Evolutionary conservation across 139 green algal species (phyloP).

Genomic region (Asterochloris erici): DNA sequence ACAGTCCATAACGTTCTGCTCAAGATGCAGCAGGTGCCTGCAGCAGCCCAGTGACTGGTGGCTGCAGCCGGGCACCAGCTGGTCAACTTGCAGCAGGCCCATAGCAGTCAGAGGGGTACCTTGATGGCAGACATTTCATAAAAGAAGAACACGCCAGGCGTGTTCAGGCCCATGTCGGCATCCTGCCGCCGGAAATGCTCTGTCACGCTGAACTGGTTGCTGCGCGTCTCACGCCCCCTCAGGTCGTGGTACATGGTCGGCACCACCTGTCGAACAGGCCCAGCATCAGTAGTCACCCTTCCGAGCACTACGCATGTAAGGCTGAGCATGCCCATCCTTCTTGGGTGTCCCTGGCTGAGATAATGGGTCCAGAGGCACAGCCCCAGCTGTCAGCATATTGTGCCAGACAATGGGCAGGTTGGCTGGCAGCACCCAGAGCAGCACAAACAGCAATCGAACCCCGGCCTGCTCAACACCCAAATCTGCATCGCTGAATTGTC

Average conservation of each 20-base stretch:
- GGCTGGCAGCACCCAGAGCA: no score
- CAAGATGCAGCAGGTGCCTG: neutral
- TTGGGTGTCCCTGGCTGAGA: no score
- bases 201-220: slow-evolving; percentile 96
- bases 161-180: slow-evolving; percentile 26
- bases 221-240: slow-evolving; percentile 60
- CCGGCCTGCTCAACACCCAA: no score
- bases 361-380: no score
- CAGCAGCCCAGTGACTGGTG: neutral
- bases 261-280: slow-evolving; percentile 67
- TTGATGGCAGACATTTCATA: slow-evolving; percentile 97
- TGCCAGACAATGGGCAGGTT: no score
- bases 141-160: slow-evolving; percentile 97
- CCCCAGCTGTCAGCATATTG: no score
- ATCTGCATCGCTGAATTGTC: no score
- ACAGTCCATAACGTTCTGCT: neutral
- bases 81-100: neutral
- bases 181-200: slow-evolving; percentile 80
- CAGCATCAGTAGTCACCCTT: no score
- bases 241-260: slow-evolving; percentile 83
- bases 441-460: no score
- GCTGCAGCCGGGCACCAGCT: neutral
- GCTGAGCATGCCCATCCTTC: no score
- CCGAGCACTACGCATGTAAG: no score
- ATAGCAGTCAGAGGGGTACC: slow-evolving; percentile 28